Base-by-base conservation (phyloP, 225 moss, liverwort and hornwort species). In the Anthoceros angustus region DNA sequence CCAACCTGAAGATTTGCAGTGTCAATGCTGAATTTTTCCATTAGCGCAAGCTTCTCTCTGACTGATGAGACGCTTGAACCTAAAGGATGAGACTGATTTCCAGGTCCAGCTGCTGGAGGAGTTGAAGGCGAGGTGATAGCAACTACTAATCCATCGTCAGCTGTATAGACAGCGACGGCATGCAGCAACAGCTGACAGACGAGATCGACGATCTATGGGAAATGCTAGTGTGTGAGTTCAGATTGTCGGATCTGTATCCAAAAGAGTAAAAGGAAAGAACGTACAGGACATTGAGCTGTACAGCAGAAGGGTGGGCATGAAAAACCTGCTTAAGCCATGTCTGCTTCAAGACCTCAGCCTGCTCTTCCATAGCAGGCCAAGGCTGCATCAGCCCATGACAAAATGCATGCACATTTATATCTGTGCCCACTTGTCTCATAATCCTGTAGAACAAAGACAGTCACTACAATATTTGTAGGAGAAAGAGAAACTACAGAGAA, bases 341-440 rank as follows among this genome's bases (percentile, higher is more conserved):
- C 78, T 87, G 92, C 70, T 99, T 99, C 45, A 99, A 75, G 49
- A 40, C 61, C 71, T 99, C 98, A 68, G 84, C 85, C 77, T 99
- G 98, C 86, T 92, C 92, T 42, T 85, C 89, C 98, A 99, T 99
- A 38, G 82, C 83, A 71, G 85, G 98, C 92, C 92, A 99, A 68
- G 92, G 92, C 76, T 82, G 92, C 82, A 99, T 86, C 64, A 99
- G 78, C 74, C 98, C 98, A 49, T 82, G 89, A 75, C 98, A 92
- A 67, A 99, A 75, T 70, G 81, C 84, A 83, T 99, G 86, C 71
- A 99, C 98, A 78, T 92, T 87, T 66, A 99, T 81, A 63, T 99
- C 98, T 65, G 85, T 69, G 69, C 89, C 89, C 65, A 81, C 92
- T 87, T 99, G 98, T 77, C 89, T 99, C 89, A 89, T 92, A 85